These are phyloP conservation scores for Asterophora lycoperdoides DNA, from an alignment of 768 basidiomycete genomes.

Conservation along the genomic window DNA sequence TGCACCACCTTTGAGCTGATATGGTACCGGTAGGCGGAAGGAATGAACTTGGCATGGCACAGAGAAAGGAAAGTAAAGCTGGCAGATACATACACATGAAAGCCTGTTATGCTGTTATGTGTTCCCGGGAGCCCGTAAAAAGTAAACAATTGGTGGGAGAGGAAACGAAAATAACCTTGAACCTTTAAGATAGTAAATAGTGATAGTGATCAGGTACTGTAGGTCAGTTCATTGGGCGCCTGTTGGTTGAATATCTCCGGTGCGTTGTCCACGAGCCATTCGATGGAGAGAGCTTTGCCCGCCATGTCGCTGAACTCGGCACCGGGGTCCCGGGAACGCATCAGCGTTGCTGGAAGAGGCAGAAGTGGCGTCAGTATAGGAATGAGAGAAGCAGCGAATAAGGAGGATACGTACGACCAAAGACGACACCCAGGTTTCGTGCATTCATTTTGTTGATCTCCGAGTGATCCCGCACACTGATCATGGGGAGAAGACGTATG, in stretches of 20 bases:
- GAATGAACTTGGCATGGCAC: no score
- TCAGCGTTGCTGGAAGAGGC: conserved; percentile 70
- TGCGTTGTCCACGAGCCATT: conserved; percentile 94
- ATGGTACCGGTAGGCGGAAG: no score
- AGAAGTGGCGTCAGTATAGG: conserved; percentile 9
- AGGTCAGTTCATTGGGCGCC: conserved; percentile 7
- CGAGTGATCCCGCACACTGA: conserved; percentile 61
- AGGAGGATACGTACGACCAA: conserved; percentile 75
- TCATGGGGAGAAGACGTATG: conserved; percentile 11
- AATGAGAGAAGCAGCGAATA: not conserved
- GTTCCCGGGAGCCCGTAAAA: conserved; percentile 6
- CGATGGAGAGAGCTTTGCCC: conserved; percentile 87
- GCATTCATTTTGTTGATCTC: conserved; percentile 90
- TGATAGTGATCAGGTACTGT: conserved; percentile 11
- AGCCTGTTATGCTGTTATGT: conserved; percentile 11
- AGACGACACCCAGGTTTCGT: conserved; percentile 93
- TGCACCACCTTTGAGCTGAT: no score
- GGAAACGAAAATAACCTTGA: conserved; percentile 1
- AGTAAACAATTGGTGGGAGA: no score
- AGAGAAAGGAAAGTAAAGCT: not conserved
- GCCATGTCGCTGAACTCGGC: conserved; percentile 98
- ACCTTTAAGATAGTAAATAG: conserved; percentile 18
- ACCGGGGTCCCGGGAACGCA: conserved; percentile 81
- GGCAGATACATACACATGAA: conserved; percentile 8
- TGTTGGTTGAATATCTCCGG: conserved; percentile 42